Base-by-base conservation (phyloP, 345 rosid species). In the Euphorbia tirucalli region DNA sequence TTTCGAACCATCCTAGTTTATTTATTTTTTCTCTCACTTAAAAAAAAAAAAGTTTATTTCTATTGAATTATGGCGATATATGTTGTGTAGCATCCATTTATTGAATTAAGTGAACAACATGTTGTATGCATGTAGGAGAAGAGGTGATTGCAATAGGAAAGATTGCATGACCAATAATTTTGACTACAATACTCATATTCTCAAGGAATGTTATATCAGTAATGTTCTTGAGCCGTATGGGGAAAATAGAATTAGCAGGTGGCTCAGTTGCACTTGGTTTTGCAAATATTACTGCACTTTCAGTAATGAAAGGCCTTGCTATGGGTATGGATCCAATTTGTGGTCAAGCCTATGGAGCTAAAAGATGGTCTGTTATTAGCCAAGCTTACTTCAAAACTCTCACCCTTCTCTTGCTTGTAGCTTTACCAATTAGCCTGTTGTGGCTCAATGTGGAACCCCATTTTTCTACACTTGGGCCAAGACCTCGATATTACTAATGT, bases 291-390 rank as follows among this genome's bases (percentile, higher is more conserved):
- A 93, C 96, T 0, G 97, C 97, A 11, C 75, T 84, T 68, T 91
- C 98, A 15, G 74, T 93, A 44, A 71, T 88, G 74, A 91, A 87
- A 70, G 98, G 98, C 49, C 84, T 93, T 5, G 79, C 93, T 19
- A 77, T 87, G 52, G 98, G 97, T 54, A 90, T 93, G 98, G 98
- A 93, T 57, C 97, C 97, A 0, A 91, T 93, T 1, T 89, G 96
- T 67, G 89, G 96, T 16, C 97, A 93, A 74, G 96, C 97, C 46
- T 91, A 63, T 9, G 98, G 97, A 19, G 98, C 96, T 72, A 88
- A 83, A 76, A 83, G 96, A 27, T 89, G 83, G 85, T 84, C 90
- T 4, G 80, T 91, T 30, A 84, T 93, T 55, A 83, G 87, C 88
- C 96, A 91, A 65, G 86, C 95, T 11, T 91, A 81, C 77, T 90